Percentiles rank a stretch among this genome's conserved stretches.
phyloP scores from a whole-genome alignment of 306 rosid species.

The Bauhinia variegata region DNA sequence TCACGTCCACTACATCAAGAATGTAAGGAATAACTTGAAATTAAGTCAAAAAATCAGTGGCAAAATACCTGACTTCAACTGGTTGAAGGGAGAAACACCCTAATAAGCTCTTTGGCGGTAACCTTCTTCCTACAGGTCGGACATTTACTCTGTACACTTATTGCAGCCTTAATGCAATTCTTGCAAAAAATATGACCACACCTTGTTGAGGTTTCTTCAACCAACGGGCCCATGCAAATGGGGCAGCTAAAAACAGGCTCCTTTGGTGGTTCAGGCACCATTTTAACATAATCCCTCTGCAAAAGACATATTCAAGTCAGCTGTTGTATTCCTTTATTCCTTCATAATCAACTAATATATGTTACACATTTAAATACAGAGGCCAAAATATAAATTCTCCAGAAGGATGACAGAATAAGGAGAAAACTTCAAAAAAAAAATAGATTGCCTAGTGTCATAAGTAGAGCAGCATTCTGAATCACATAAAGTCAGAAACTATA shows the following conservation, averaged over 20 bases:
- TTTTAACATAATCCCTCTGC: slow-evolving; percentile 47
- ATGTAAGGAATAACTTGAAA: background rate
- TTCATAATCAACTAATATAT: background rate
- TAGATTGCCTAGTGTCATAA: background rate
- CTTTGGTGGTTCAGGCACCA: slow-evolving; percentile 59
- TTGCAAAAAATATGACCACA: slow-evolving; percentile 97
- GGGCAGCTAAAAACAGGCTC: slow-evolving; percentile 80
- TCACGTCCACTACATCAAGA: background rate
- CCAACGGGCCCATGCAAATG: slow-evolving; percentile 65
- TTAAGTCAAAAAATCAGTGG: background rate
- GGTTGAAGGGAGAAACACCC: slow-evolving; percentile 79
- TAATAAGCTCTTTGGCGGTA: slow-evolving; percentile 55
- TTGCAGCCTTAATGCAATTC: slow-evolving; percentile 60
- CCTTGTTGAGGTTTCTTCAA: slow-evolving; percentile 73
- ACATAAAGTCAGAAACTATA: too few relatives aligned
- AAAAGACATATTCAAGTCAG: slow-evolving; percentile 30
- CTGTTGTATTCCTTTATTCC: background rate
- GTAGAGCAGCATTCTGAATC: background rate
- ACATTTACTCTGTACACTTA: slow-evolving; percentile 54
- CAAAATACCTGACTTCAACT: slow-evolving; percentile 47
- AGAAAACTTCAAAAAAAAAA: too few relatives aligned
- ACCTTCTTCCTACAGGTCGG: slow-evolving; percentile 83
- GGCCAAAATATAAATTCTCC: too few relatives aligned
- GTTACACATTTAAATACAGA: too few relatives aligned
- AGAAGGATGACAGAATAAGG: too few relatives aligned